Evolutionary conservation across 139 green algal genomes (phyloP), one percentile per base, ranked within the genome.

Genomic region (Picochlorum sp.): DNA sequence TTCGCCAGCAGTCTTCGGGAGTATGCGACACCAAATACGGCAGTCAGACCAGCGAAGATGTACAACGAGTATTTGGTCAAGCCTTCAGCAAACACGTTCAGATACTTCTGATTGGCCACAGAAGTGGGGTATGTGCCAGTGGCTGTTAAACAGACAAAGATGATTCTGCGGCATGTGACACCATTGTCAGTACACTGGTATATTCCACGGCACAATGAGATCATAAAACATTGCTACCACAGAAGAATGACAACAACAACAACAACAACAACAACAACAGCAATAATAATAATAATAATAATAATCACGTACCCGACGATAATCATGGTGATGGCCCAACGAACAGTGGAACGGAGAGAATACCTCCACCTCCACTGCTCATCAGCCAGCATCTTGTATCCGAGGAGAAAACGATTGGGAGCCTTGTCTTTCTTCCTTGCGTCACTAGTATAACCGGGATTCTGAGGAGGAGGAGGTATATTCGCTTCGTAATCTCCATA

Each of bases 61-160:
- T 56, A 56, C 29, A 56, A 22, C 4, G 29, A 47, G 50, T 56
- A 56, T 14, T 56, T 56, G 50, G 30, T n/a, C 50, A 56, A 47
- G 0, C 30, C 29, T n/a, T 56, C 50, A 7, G 18, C 30, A 37
- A 47, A 56, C 6, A 56, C 18, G 20, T 37, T 37, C 14, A 56
- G 12, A n/a, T 47, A 56, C 50, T 56, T 56, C 20, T 47, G 30
- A 56, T 56, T n/a, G 12, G 50, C 9, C 9, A 56, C 50, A 18
- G 18, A 31, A 9, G 29, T n/a, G 28, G 50, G 50, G 20, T 47
- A 56, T 6, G 20, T n/a, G 20, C 50, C 50, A 22, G 29, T 56
- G 7, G 50, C 50, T 35, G 50, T 56, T 6, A 56, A n/a, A 37
- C 29, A 35, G 30, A 56, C 10, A 5, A 56, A 56, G 6, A 56